A percentile compares a stretch with the other conserved stretches of the same genome.
phyloP scores from a whole-genome alignment of 495 filamentous ascomycete genomes.

The Xylaria sp. region DNA sequence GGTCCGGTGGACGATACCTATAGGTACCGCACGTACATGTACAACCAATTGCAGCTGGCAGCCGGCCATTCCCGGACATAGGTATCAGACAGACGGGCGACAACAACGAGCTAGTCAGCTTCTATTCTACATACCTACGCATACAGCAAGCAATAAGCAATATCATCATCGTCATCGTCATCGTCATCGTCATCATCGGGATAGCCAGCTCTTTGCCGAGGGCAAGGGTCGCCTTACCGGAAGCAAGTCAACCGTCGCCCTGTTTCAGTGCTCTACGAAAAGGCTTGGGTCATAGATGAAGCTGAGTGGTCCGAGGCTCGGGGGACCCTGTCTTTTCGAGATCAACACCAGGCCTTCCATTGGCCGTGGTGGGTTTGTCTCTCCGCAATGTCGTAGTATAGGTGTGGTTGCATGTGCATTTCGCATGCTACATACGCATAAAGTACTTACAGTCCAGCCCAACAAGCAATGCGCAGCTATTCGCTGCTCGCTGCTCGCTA shows the following conservation, averaged over 20 bases:
- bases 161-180: no score
- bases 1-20: background rate
- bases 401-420: constrained; percentile 10
- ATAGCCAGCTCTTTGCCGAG: background rate
- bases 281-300: constrained; percentile 17
- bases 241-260: constrained; percentile 27
- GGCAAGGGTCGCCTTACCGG: constrained; percentile 26
- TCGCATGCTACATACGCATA: constrained; percentile 9
- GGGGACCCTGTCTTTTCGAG: constrained; percentile 11
- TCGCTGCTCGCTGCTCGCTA: background rate
- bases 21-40: no score
- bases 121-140: background rate
- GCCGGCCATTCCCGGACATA: background rate
- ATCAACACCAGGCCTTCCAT: background rate
- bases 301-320: constrained; percentile 24
- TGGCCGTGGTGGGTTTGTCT: constrained; percentile 14
- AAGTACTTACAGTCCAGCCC: background rate
- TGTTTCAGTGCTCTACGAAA: constrained; percentile 22
- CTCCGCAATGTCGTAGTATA: constrained; percentile 28
- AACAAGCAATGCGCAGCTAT: constrained; percentile 2
- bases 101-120: background rate
- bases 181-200: no score
- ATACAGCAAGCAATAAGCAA: background rate
- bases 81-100: background rate
- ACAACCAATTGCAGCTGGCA: background rate